A percentile compares a stretch with the other conserved stretches of the same genome.
phyloP scores from a whole-genome alignment of 371 early-diverging fungal genomes.

The Mucor irregularis region DNA sequence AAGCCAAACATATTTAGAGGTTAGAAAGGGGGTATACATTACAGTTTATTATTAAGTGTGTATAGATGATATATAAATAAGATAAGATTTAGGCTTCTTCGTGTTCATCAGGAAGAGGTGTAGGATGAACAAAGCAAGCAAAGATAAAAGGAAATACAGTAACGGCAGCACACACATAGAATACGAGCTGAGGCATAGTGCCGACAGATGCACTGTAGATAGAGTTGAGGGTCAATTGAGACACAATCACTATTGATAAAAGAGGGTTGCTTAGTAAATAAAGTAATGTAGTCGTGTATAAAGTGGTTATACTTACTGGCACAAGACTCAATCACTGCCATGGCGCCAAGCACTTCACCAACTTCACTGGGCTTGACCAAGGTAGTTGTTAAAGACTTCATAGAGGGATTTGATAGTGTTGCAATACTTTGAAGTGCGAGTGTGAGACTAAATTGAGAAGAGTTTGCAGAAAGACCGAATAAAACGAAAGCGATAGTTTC shows the following conservation, averaged over 20 bases:
- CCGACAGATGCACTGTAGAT: constrained; percentile 51
- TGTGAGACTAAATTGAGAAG: constrained; percentile 24
- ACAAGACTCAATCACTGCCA: constrained; percentile 50
- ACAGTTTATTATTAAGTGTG: neutral
- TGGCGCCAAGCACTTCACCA: constrained; percentile 51
- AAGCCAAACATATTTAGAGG: neutral
- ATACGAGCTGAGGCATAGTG: constrained; percentile 49
- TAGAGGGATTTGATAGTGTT: constrained; percentile 33
- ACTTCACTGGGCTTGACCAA: constrained; percentile 49
- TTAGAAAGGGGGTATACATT: neutral
- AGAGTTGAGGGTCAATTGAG: constrained; percentile 35
- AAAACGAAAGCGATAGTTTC: constrained; percentile 34
- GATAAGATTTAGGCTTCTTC: neutral
- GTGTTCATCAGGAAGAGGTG: neutral
- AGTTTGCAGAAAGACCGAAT: constrained; percentile 30
- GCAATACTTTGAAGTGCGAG: constrained; percentile 35
- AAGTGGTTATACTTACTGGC: constrained; percentile 46
- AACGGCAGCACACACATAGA: constrained; percentile 30
- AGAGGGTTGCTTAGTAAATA: neutral
- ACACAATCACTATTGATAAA: constrained; percentile 27
- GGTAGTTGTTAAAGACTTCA: constrained; percentile 43
- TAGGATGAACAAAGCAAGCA: constrained; percentile 6
- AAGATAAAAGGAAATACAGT: neutral
- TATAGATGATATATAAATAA: neutral
- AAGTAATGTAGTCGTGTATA: neutral